These are phyloP conservation scores for Scopulariopsis brevicaulis DNA, from an alignment of 2,329 filamentous ascomycete genomes.

Conservation along the genomic window DNA sequence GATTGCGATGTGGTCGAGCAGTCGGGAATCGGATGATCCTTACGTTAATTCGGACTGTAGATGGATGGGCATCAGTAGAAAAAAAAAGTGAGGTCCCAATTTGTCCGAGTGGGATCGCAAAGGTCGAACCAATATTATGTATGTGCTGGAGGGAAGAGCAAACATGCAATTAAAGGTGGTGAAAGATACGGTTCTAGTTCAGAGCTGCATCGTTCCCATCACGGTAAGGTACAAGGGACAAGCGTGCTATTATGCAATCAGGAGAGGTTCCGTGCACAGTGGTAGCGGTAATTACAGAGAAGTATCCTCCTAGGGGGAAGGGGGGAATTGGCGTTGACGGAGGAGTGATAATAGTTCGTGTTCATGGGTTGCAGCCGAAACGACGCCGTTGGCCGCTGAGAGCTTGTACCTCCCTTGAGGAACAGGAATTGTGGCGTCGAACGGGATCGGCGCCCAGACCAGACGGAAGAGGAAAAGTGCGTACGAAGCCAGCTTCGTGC, in stretches of 20 bases:
- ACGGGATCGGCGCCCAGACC: background rate
- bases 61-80: background rate
- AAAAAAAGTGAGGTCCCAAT: background rate
- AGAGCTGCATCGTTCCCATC: background rate
- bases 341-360: background rate
- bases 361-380: background rate
- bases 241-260: background rate
- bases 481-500: background rate
- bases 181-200: background rate
- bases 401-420: background rate
- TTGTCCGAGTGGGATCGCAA: background rate
- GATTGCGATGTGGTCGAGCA: background rate
- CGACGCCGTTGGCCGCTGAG: background rate
- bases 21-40: background rate
- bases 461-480: background rate
- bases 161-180: constrained; percentile 2
- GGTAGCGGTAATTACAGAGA: background rate
- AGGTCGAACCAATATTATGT: background rate
- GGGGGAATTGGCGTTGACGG: background rate
- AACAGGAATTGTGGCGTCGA: background rate
- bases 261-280: background rate
- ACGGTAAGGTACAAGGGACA: background rate
- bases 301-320: background rate
- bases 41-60: background rate
- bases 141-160: background rate